Evolutionary conservation across 2,329 filamentous ascomycete genomes (phyloP), one percentile per base, ranked within the genome.

Genomic region (Colletotrichum spaethianum): DNA sequence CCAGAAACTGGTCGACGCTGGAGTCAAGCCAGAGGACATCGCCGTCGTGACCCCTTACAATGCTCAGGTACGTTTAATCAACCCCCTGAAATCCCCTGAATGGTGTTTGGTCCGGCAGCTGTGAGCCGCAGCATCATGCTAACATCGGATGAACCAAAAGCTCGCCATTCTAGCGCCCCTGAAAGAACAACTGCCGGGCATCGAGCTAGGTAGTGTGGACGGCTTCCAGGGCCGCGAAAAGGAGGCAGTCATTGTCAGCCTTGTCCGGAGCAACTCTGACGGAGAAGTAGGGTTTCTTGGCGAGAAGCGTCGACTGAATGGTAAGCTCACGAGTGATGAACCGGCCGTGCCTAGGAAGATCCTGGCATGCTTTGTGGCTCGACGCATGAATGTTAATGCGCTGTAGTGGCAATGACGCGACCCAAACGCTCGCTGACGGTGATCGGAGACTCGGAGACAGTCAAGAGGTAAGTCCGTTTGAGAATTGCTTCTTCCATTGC

Each of bases 201-300:
- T 99, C 62, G 96, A 99, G 81, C 87, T 99, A n/a, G 96, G 96
- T 42, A 98, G 94, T 77, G 94, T 99, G 2, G 96, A 99, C 81
- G 96, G 96, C 2, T 99, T 99, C 80, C 96, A 99, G 82, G 96
- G 96, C 42, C 91, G 96, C 23, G 96, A 99, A 82, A 99, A 99
- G 82, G 96, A 99, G 82, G 96, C 94, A 2, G 92, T 99, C 20
- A 89, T 99, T 48, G 92, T 99, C 63, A 97, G 93, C 81, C 88
- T 98, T n/a, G 96, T 99, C 68, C 89, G 96, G 75, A 98, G 95
- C 82, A 99, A 99, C 80, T 76, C 90, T 7, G 90, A 95, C 60
- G 91, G 92, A 62, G 95, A 98, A 80, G 95, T 98, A 18, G 96
- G 96, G 12, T 99, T 99, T 79, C 84, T 99, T 46, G 94, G 91